Base-by-base conservation (phyloP, 495 filamentous ascomycete species). In the Xylaria palmicola region DNA sequence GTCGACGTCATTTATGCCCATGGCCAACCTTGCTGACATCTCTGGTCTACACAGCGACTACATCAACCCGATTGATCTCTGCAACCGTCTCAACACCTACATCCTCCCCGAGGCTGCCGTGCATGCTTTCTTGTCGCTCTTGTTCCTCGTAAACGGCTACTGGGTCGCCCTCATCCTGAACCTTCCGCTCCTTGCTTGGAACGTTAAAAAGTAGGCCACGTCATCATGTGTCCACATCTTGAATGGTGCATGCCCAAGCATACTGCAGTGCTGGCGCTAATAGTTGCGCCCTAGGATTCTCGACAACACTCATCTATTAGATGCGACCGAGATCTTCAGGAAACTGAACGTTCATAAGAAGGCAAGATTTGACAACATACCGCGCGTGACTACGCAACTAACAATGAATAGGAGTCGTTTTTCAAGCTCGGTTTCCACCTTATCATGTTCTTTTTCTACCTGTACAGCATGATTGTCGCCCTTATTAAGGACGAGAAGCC, bases 361-460 rank as follows among this genome's bases (percentile, higher is more conserved):
- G 91, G 93, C 93, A 66, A 24, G 80, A 72, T 0, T n/a, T n/a
- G n/a, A n/a, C n/a, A n/a, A n/a, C n/a, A n/a, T n/a, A n/a, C n/a
- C n/a, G n/a, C n/a, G n/a, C n/a, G n/a, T n/a, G n/a, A n/a, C n/a
- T n/a, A n/a, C n/a, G n/a, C 24, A 9, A 24, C 48, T 52, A 52
- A 60, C 19, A 52, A 32, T 8, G 17, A 34, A 48, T 30, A 97
- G 93, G 95, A 99, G 86, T 97, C 93, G 6, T 98, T 99, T 77
- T 88, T 95, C 79, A 99, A 99, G 78, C 90, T 99, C 37, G 95
- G 93, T 60, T 98, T 99, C 85, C 94, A 98, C 75, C 86, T 99
- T 39, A 74, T 98, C 79, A 95, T 99, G 90, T 99, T 99, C 85
- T 99, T 99, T 85, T 99, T 97, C 86, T 99, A 99, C 79, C 87